Evolutionary conservation across 805 yeast genomes (phyloP), one percentile per base, ranked within the genome.

Genomic region (Cyberlindnera japonica): DNA sequence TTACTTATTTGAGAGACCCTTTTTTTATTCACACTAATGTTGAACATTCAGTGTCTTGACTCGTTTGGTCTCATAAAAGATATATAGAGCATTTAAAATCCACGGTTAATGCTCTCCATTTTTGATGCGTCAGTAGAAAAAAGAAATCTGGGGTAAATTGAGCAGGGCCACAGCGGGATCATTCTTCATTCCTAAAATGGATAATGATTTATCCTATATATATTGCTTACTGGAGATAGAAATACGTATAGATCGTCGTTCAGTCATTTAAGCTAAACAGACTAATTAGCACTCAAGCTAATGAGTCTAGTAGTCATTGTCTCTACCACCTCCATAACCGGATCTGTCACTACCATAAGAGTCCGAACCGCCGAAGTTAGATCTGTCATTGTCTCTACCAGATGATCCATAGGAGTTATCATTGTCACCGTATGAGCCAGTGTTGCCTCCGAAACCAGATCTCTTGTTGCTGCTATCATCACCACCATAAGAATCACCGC

Each of bases 361-460:
- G 31, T 34, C 29, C 14, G n/a, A 4, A 23, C 33, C 24, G 19
- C 29, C 22, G 15, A 29, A 36, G 28, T 35, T 27, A 26, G 42
- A 33, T 19, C 26, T 18, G 37, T 39, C 23, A 25, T 36, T 24
- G 38, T 29, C 27, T 15, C 38, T 26, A 23, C 20, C 25, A 12
- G 35, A 27, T 14, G 44, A 41, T 9, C 44, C 44, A 28, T 41
- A 41, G 19, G 44, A 32, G 22, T 38, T 18, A 6, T 35, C 19
- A n/a, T 24, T 11, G n/a, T 35, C 38, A 16, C 17, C 18, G 17
- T n/a, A n/a, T n/a, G n/a, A n/a, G n/a, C n/a, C n/a, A n/a, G n/a
- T n/a, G n/a, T 30, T 31, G 6, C 16, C 15, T n/a, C 17, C 25
- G 31, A 15, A 14, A 12, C 39, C 36, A 16, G 28, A 37, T 19